These are phyloP conservation scores for Chlorella sp. DNA, from an alignment of 139 green algal species.

Conservation along the genomic window DNA sequence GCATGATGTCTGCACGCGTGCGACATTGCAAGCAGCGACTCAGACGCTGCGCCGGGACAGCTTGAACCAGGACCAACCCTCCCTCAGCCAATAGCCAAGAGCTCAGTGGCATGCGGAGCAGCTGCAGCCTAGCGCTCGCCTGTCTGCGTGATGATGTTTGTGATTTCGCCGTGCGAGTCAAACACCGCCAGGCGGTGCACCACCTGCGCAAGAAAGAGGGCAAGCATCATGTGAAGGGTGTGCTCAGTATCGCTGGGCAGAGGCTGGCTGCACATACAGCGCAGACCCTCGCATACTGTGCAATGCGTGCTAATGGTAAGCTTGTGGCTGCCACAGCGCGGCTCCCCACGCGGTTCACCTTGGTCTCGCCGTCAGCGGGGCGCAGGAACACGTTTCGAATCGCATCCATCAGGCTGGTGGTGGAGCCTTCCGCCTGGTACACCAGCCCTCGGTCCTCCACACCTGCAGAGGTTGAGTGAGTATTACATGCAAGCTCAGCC, in stretches of 20 bases:
- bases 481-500: neutral
- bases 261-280: too few species aligned
- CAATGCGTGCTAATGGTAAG: too few species aligned
- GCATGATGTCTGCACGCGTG: constrained; percentile 14
- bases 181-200: constrained; percentile 65
- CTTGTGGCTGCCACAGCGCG: too few species aligned
- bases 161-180: constrained; percentile 72
- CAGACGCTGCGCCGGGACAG: too few species aligned
- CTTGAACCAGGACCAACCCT: too few species aligned
- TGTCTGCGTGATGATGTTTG: constrained; percentile 65
- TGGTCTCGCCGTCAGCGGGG: constrained; percentile 13
- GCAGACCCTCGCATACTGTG: too few species aligned
- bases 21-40: neutral
- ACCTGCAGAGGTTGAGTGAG: constrained; percentile 37
- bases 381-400: constrained; percentile 53
- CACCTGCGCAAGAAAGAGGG: constrained; percentile 33
- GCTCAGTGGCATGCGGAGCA: too few species aligned
- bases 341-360: too few species aligned
- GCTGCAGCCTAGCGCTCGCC: neutral
- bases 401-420: constrained; percentile 55
- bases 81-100: too few species aligned
- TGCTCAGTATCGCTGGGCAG: too few species aligned
- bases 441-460: constrained; percentile 72
- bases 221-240: too few species aligned
- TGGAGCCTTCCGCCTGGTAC: constrained; percentile 58